Base-by-base conservation (phyloP, 768 basidiomycete species). In the Crepidotus variabilis region DNA sequence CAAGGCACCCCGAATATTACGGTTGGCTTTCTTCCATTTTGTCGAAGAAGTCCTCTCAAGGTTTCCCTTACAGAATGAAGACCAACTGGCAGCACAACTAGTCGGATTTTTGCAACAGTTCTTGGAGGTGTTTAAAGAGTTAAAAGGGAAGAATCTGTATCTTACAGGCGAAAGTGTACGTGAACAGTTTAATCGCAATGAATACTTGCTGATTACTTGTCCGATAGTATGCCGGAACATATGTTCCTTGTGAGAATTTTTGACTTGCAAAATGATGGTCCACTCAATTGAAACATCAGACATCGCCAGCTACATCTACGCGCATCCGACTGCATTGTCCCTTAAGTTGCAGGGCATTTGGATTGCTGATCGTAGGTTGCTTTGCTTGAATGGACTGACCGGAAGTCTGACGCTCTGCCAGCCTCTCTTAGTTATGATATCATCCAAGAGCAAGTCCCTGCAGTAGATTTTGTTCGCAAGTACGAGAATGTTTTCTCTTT, bases 81-180 rank as follows among this genome's bases (percentile, higher is more conserved):
- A 78, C 47, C 78, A 80, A 43, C 68, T 81, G 16, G 76, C 79
- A 0, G 73, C 68, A 2, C 77, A 81, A 55, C 61, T 82, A 2
- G 76, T 78, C 46, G 80, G 86, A 21, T 91, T 91, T 68, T 52
- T 92, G 62, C 79, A 84, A 57, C 90, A 92, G 63, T 92, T 91
- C 71, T 74, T 92, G 4, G 77, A 84, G 22, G 81, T 92, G 2
- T 92, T 92, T 71, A 73, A 74, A 0, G 90, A 92, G 62, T 63
- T 92, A 48, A 88, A 89, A 65, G 77, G 78, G 20, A 89, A 87
- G 72, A 88, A 86, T 9, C 71, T 90, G 4, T 91, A 83, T 65
- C 62, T 90, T 3, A 74, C 81, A 14, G 89, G 89, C 23, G 88
- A 90, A 72, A 90, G 89, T 67, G 88, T 90, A 65, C 67, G 88